phyloP scores from a whole-genome alignment of 495 filamentous ascomycete species.

The Echria macrotheca region DNA sequence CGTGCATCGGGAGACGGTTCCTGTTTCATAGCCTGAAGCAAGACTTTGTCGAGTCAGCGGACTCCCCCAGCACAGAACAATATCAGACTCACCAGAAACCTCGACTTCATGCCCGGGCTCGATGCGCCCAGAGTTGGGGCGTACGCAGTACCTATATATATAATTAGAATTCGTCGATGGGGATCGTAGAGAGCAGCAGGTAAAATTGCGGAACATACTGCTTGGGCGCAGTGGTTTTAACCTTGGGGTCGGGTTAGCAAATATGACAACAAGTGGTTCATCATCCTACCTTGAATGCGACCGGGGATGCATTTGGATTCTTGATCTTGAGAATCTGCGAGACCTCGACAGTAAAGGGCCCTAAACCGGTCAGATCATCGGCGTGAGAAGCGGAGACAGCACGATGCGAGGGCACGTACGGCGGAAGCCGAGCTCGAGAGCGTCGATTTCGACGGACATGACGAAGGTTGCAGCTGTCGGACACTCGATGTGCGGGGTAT shows the following conservation, averaged over 20 bases:
- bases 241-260: slow-evolving; percentile 45
- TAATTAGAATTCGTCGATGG: too few relatives aligned
- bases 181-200: too few relatives aligned
- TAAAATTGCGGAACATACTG: slow-evolving; percentile 77
- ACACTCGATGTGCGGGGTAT: not conserved
- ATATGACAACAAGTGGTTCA: not conserved
- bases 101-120: slow-evolving; percentile 82
- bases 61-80: slow-evolving; percentile 20
- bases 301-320: slow-evolving; percentile 70
- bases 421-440: slow-evolving; percentile 85
- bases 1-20: slow-evolving; percentile 79
- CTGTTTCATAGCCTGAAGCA: slow-evolving; percentile 96
- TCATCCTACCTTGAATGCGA: slow-evolving; percentile 86
- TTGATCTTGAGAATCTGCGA: slow-evolving; percentile 74
- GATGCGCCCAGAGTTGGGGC: slow-evolving; percentile 94
- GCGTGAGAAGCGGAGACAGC: too few relatives aligned
- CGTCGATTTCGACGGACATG: slow-evolving; percentile 94
- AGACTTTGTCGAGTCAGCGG: slow-evolving; percentile 10
- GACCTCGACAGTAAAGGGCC: slow-evolving; percentile 89
- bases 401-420: slow-evolving; percentile 52
- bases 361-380: slow-evolving; percentile 49
- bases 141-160: slow-evolving; percentile 97
- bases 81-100: slow-evolving; percentile 91
- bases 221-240: slow-evolving; percentile 98
- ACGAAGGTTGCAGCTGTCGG: slow-evolving; percentile 21